These are phyloP conservation scores for Aurinia saxatilis DNA, from an alignment of 345 rosid species.

Conservation along the genomic window DNA sequence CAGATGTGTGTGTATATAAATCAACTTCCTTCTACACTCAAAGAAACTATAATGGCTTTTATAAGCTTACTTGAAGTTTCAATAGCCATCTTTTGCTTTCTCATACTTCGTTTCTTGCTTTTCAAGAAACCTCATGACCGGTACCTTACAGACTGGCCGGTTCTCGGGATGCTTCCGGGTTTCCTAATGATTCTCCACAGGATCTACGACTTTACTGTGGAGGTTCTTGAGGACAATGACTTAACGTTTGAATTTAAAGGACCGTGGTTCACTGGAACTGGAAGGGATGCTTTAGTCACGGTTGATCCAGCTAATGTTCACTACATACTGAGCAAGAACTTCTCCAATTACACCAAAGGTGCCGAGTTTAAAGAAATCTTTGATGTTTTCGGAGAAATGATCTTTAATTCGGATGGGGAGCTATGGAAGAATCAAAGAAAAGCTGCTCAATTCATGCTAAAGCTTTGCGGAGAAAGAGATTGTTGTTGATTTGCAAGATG, in stretches of 20 bases:
- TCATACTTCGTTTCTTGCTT: background rate
- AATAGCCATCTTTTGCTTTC: background rate
- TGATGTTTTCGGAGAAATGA: no score
- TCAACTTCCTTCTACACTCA: background rate
- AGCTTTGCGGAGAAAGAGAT: constrained; percentile 2
- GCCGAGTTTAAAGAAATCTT: no score
- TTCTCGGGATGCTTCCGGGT: no score
- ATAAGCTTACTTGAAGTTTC: constrained; percentile 4
- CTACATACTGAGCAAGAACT: constrained; percentile 23
- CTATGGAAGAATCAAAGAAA: constrained; percentile 29
- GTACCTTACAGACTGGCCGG: no score
- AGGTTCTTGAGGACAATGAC: background rate
- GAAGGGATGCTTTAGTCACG: no score
- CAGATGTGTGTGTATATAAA: background rate
- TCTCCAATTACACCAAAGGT: constrained; percentile 22
- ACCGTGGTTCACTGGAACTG: constrained; percentile 12
- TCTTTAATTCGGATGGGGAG: constrained; percentile 29
- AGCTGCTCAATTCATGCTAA: constrained; percentile 4
- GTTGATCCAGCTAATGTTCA: constrained; percentile 28
- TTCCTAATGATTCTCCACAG: background rate
- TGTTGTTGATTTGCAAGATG: constrained; percentile 31
- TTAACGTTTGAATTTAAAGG: constrained; percentile 24
- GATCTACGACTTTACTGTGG: constrained; percentile 12
- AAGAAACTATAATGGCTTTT: constrained; percentile 1
- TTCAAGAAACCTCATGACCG: background rate